These are phyloP conservation scores for Saccharum spontaneum DNA, from an alignment of 176 grass and related monocot genomes.

Conservation along the genomic window DNA sequence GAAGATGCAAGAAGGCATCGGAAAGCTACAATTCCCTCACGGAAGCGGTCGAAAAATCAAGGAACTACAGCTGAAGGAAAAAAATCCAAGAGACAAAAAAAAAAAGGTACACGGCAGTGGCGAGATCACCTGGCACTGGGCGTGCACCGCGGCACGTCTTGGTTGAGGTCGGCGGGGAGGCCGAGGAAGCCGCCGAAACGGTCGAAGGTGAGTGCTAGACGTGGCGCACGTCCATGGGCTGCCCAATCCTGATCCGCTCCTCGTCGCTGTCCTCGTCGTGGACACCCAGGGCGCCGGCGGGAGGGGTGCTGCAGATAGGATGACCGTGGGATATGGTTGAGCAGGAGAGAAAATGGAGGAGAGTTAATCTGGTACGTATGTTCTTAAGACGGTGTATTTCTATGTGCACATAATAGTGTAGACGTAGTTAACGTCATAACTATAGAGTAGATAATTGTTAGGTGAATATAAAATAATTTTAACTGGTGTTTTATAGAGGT, in stretches of 20 bases:
- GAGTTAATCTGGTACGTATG: too few relatives aligned
- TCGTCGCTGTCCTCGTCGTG: conserved; percentile 16
- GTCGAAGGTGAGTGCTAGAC: conserved; percentile 88
- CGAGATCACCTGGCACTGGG: conserved; percentile 74
- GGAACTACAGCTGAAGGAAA: too few relatives aligned
- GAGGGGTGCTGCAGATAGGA: too few relatives aligned
- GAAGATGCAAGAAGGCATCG: too few relatives aligned
- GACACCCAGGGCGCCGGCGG: conserved; percentile 35
- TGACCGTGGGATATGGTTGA: too few relatives aligned
- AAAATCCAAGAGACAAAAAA: neutral
- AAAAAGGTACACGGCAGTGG: neutral
- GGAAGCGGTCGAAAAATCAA: neutral
- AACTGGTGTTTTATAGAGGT: too few relatives aligned
- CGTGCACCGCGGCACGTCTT: conserved; percentile 34
- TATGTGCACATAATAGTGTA: too few relatives aligned
- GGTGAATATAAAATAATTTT: too few relatives aligned
- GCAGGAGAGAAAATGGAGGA: too few relatives aligned
- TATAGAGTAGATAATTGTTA: too few relatives aligned
- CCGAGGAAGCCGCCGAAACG: conserved; percentile 89
- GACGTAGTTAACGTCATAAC: too few relatives aligned
- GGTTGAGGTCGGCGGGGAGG: conserved; percentile 44
- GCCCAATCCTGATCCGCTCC: conserved; percentile 66
- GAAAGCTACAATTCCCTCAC: neutral
- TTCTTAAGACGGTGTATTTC: too few relatives aligned
- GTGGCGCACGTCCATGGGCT: conserved; percentile 81